phyloP scores from a whole-genome alignment of 768 basidiomycete genomes.

The Leccinum rimulosum region DNA sequence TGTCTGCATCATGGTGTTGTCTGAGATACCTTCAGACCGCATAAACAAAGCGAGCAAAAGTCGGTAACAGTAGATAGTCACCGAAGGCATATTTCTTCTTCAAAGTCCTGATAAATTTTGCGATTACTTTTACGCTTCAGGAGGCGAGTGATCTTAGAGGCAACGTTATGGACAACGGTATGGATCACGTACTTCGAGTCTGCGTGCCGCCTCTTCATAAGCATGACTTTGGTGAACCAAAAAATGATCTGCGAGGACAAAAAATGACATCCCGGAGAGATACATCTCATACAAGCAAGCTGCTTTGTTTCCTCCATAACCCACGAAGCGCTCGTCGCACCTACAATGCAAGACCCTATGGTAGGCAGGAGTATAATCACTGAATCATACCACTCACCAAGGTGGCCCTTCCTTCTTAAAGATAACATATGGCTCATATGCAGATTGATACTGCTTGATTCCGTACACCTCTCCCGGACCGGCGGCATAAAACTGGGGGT shows the following conservation, averaged over 20 bases:
- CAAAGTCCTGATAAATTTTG: constrained; percentile 74
- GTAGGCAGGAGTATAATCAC: background rate
- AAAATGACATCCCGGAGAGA: constrained; percentile 79
- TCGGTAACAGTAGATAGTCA: constrained; percentile 15
- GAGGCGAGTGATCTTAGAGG: background rate
- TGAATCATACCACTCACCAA: constrained; percentile 46
- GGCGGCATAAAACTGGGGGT: constrained; percentile 61
- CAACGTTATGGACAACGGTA: background rate
- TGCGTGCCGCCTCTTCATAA: constrained; percentile 74
- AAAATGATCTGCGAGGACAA: constrained; percentile 84
- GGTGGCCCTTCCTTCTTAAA: constrained; percentile 74
- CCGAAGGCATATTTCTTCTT: constrained; percentile 73
- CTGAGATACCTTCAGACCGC: constrained; percentile 54
- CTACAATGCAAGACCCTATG: constrained; percentile 35
- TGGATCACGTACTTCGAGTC: constrained; percentile 54
- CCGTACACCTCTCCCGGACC: constrained; percentile 68
- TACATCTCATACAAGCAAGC: constrained; percentile 92
- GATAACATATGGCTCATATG: constrained; percentile 88
- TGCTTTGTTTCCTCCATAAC: constrained; percentile 91
- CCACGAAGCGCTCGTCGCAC: constrained; percentile 90
- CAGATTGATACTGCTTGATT: constrained; percentile 73
- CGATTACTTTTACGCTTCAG: constrained; percentile 69
- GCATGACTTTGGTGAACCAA: constrained; percentile 83
- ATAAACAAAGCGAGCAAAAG: background rate
- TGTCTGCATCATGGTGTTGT: constrained; percentile 49